phyloP scores from a whole-genome alignment of 495 filamentous ascomycete genomes.

The Glutinoglossum americanum region DNA sequence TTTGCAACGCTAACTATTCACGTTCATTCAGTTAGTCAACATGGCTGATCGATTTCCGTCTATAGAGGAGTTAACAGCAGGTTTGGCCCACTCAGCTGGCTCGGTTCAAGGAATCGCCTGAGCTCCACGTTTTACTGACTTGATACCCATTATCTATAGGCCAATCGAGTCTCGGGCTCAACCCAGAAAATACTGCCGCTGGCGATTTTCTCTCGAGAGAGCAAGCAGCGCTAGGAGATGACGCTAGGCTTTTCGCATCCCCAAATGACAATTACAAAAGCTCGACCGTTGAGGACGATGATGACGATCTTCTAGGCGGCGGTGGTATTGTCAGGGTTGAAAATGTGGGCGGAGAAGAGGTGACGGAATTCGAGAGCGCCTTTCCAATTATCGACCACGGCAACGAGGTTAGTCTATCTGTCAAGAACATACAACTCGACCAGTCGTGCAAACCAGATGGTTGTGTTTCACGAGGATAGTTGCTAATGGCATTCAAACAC shows the following conservation, averaged over 20 bases:
- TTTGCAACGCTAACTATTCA: not conserved
- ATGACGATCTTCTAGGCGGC: conserved; percentile 53
- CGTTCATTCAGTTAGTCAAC: conserved; percentile 4
- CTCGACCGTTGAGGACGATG: conserved; percentile 33
- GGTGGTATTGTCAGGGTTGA: conserved; percentile 14
- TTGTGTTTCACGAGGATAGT: not conserved
- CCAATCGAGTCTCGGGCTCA: not conserved
- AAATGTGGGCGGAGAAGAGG: conserved; percentile 24
- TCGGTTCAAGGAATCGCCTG: not conserved
- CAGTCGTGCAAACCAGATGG: not conserved
- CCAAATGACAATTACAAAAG: conserved; percentile 38
- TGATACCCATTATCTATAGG: not conserved
- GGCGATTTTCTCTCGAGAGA: conserved; percentile 81
- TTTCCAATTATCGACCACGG: conserved; percentile 65
- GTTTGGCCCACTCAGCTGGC: conserved; percentile 25
- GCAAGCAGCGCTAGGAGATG: conserved; percentile 70
- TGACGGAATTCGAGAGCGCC: conserved; percentile 60
- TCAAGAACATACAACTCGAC: not conserved
- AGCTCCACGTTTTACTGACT: not conserved
- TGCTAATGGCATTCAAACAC: not conserved
- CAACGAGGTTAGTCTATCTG: conserved; percentile 43
- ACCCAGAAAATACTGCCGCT: conserved; percentile 21
- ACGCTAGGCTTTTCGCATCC: conserved; percentile 76
- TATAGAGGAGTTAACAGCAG: conserved; percentile 84
- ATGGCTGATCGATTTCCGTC: conserved; percentile 98